Evolutionary conservation across 192 early-diverging fungal species (phyloP), one percentile per base, ranked within the genome.

Genomic region (Gigaspora rosea): DNA sequence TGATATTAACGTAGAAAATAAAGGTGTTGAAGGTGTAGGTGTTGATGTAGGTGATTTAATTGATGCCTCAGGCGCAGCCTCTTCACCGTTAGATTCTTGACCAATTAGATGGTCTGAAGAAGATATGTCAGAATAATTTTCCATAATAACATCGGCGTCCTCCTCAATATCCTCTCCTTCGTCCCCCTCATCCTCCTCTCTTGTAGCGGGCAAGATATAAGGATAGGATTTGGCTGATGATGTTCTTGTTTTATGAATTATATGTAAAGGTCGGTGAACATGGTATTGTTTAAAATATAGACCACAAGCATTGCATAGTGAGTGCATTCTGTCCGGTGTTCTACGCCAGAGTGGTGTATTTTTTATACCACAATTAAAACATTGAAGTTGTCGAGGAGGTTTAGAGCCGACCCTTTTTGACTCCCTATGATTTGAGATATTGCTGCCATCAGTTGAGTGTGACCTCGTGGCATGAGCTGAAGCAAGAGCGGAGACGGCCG

Each of bases 301-400:
- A 4, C 96, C 96, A 76, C 96, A 97, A 1, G 95, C 95, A 63
- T 97, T 97, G 84, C 96, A 97, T 10, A 97, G 88, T 13, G 93
- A 89, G 67, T 93, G 90, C 77, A 91, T 89, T 64, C 95, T 94
- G 47, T 89, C 85, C 18, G 89, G 83, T 76, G 93, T 89, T 36
- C 94, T 84, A 16, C 96, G 88, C 96, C 96, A 97, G 61, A 97
- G 86, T 22, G 94, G 90, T 6, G 96, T 97, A 61, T 91, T 90
- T 32, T 89, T 95, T 7, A 93, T 94, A 35, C 80, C 76, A 86
- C 96, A 97, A 83, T 97, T 96, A 63, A 78, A 87, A 83, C 95
- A 96, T 66, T 83, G 80, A 15, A 85, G 63, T 27, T 79, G 78
- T 50, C 83, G 76, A 15, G 83, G 83, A 8, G 78, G 83, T 67